A percentile compares a stretch with the other conserved stretches of the same genome.
Evolutionary conservation across 768 basidiomycete species (phyloP).

Genomic region (Pleurotus eryngii): DNA sequence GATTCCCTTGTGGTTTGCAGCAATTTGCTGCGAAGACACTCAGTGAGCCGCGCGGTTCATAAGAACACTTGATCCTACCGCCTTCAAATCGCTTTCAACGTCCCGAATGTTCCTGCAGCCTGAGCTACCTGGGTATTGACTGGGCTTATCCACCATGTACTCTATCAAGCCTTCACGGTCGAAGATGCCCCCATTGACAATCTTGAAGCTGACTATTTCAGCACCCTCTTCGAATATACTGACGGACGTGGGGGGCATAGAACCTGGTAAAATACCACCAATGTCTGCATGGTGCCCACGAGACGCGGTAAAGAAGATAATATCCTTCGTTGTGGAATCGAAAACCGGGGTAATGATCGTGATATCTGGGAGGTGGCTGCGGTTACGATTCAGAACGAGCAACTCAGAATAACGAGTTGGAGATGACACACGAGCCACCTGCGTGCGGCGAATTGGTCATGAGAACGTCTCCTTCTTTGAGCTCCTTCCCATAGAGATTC

Average conservation of each 20-base stretch:
- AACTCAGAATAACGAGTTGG: constrained; percentile 4
- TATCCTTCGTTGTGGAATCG: constrained; percentile 49
- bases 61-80: constrained; percentile 44
- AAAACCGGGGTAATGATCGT: constrained; percentile 95
- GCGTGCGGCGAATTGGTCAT: constrained; percentile 91
- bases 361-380: constrained; percentile 74
- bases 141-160: constrained; percentile 80
- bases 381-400: background rate
- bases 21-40: constrained; percentile 66
- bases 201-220: constrained; percentile 86
- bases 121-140: constrained; percentile 78
- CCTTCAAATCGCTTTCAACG: constrained; percentile 90
- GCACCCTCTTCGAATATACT: constrained; percentile 95
- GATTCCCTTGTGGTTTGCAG: constrained; percentile 90
- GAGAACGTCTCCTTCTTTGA: constrained; percentile 89
- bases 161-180: constrained; percentile 71
- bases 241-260: constrained; percentile 92
- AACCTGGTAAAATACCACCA: constrained; percentile 88
- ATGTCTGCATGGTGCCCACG: constrained; percentile 94
- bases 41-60: background rate
- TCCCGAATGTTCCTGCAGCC: constrained; percentile 86
- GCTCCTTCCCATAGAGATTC: constrained; percentile 62
- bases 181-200: constrained; percentile 81
- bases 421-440: constrained; percentile 72
- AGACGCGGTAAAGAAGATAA: constrained; percentile 89